Base-by-base conservation (phyloP, 176 grass and related monocot species). In the Avena eriantha region DNA sequence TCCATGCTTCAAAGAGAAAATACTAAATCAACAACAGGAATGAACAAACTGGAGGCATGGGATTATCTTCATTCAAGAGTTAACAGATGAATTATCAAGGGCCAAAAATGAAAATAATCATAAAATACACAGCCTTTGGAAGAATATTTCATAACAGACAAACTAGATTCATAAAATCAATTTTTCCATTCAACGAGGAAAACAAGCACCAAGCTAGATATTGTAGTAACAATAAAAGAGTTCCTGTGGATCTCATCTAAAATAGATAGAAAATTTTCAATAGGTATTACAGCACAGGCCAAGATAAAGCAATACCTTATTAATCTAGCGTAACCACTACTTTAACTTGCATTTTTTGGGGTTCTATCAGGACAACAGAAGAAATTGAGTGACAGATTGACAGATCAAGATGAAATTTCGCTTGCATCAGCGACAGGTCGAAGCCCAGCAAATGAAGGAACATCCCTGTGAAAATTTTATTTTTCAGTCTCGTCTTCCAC, bases 231-330 rank as follows among this genome's bases (percentile, higher is more conserved):
- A 75, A 69, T 7, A 68, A 49, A 49, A 15, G 14, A 16, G 61
- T 53, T 76, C 8, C 54, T 53, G 57, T n/a, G 19, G 66, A 80
- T 77, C 47, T 81, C 41, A 46, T 85, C 56, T 81, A 77, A 80
- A 84, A 23, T 43, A 33, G 65, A 80, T 46, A 69, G 13, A 54
- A 68, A 76, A 0, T 10, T 16, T 22, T 87, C 63, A 57, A 56
- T 55, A 17, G 11, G 69, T 39, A 24, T 57, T 50, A 76, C 14
- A 50, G 7, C 49, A 45, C 3, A 16, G 29, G 15, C 31, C 54
- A 72, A 71, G 18, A 60, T 56, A 51, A 76, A 78, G 5, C 12
- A 55, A 55, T 33, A 67, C 77, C 3, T 69, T 67, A 69, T 58
- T 69, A 14, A 79, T 80, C 48, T 15, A 84, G 22, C 21, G 54